Evolutionary conservation across 257 asterid genomes (phyloP).

Genomic region (Striga asiatica): DNA sequence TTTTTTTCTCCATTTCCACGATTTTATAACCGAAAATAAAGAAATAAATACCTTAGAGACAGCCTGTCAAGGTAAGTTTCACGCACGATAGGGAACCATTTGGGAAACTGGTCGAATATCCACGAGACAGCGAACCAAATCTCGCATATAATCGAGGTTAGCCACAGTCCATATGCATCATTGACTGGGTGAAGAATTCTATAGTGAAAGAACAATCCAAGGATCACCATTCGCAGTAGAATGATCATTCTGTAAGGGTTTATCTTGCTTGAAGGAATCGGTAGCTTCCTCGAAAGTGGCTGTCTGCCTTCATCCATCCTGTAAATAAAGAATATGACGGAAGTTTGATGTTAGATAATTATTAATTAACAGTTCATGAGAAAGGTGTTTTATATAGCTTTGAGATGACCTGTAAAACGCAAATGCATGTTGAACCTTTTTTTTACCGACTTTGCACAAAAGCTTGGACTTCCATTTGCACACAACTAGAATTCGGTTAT

Average conservation of each 20-base stretch:
- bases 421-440: not conserved
- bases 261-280: slow-evolving; percentile 84
- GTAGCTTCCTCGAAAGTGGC: slow-evolving; percentile 84
- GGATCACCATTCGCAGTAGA: slow-evolving; percentile 62
- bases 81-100: slow-evolving; percentile 82
- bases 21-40: no score
- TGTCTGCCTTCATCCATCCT: slow-evolving; percentile 99
- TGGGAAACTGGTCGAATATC: slow-evolving; percentile 89
- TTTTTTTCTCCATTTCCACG: no score
- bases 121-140: slow-evolving; percentile 95
- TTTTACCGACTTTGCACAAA: no score
- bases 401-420: not conserved
- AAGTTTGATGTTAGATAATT: not conserved
- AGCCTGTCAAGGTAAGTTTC: slow-evolving; percentile 90
- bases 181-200: slow-evolving; percentile 80
- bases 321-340: slow-evolving; percentile 10
- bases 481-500: no score
- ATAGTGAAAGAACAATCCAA: slow-evolving; percentile 83
- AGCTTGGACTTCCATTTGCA: no score
- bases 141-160: slow-evolving; percentile 84
- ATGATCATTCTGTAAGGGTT: slow-evolving; percentile 84
- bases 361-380: not conserved
- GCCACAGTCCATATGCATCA: slow-evolving; percentile 91
- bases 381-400: no score
- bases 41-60: slow-evolving; percentile 50